Conservation (phyloP, 2,329 filamentous ascomycete species). For the Colletotrichum noveboracense region DNA sequence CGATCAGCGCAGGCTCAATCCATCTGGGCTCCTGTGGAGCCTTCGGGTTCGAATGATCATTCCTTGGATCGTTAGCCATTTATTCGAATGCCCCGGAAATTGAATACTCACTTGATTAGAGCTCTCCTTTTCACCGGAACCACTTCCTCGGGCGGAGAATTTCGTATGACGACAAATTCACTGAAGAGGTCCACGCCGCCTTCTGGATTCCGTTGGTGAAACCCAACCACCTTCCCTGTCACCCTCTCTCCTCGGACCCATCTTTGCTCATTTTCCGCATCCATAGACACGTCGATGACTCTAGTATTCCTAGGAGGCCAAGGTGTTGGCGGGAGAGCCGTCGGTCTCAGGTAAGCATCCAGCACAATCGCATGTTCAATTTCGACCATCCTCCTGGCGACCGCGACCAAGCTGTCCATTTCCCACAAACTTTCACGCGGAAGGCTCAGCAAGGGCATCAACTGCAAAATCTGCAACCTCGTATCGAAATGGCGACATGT, state of each 20-base stretch:
- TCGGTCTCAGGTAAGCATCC: neutral
- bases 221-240: neutral
- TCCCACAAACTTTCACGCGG: conserved; percentile 15
- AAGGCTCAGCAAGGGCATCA: conserved; percentile 2
- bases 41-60: neutral
- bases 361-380: conserved; percentile 12
- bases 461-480: neutral
- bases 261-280: neutral
- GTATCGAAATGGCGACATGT: conserved; percentile 11
- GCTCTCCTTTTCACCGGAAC: neutral
- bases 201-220: neutral
- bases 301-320: neutral
- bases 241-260: neutral
- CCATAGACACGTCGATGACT: neutral
- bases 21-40: neutral
- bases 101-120: accelerated
- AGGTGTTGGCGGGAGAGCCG: neutral
- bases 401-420: neutral
- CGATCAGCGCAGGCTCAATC: neutral
- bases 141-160: neutral
- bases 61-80: neutral
- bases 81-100: neutral
- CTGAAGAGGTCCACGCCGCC: neutral
- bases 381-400: conserved; percentile 11
- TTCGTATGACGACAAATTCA: neutral